phyloP scores from a whole-genome alignment of 306 rosid genomes.

The Mimosa bimucronata region DNA sequence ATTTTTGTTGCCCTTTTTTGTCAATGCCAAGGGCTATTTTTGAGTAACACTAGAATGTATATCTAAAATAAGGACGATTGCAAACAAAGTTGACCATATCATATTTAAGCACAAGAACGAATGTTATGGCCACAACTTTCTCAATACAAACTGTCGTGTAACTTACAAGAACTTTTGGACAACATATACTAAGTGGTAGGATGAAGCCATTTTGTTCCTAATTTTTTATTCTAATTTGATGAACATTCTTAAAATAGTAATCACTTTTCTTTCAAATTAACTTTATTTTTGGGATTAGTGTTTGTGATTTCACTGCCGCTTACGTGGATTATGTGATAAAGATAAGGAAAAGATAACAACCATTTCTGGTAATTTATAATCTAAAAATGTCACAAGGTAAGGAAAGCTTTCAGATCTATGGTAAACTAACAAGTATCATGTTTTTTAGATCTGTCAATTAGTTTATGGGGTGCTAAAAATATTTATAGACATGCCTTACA shows the following conservation, averaged over 20 bases:
- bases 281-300: not conserved
- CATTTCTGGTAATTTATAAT: slow-evolving; percentile 7
- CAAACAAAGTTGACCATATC: not conserved
- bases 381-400: slow-evolving; percentile 14
- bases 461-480: not conserved
- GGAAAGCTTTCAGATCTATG: not conserved
- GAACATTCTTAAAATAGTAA: not conserved
- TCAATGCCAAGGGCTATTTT: no score
- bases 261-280: not conserved
- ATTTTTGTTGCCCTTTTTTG: no score
- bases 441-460: slow-evolving; percentile 21
- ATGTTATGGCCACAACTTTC: no score
- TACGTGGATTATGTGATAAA: not conserved
- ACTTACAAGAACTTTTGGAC: no score
- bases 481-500: not conserved
- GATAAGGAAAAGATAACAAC: not conserved
- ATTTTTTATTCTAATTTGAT: not conserved
- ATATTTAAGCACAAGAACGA: no score
- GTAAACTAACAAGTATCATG: not conserved
- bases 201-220: no score
- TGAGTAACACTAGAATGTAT: no score
- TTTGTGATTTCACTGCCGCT: not conserved
- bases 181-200: no score
- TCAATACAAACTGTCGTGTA: no score
- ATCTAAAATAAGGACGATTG: not conserved